Conservation (phyloP, 2,329 filamentous ascomycete genomes). For the Stagonosporopsis rhizophila region DNA sequence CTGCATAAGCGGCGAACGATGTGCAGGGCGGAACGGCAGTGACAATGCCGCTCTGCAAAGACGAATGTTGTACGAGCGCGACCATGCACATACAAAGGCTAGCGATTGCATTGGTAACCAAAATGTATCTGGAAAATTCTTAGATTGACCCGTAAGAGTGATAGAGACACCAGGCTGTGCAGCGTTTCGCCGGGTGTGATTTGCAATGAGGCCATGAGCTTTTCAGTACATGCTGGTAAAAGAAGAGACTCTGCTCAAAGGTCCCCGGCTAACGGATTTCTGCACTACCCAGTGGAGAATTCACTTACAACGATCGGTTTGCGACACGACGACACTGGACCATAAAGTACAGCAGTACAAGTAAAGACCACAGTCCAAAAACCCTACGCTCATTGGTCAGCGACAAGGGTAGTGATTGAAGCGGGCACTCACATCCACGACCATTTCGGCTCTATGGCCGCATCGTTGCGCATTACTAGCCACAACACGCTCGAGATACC, state of each 20-base stretch:
- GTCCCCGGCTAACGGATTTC: too few species aligned
- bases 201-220: too few species aligned
- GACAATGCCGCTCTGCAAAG: slow-evolving; percentile 22
- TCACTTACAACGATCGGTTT: neutral
- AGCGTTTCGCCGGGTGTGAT: too few species aligned
- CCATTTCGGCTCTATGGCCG: slow-evolving; percentile 19
- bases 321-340: neutral
- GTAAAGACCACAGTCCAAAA: neutral
- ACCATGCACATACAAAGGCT: slow-evolving; percentile 26
- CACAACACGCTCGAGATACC: slow-evolving; percentile 30
- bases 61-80: slow-evolving; percentile 26
- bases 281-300: too few species aligned
- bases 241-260: too few species aligned
- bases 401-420: too few species aligned
- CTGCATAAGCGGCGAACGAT: slow-evolving; percentile 29
- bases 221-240: too few species aligned
- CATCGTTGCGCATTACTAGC: slow-evolving; percentile 32
- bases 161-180: too few species aligned
- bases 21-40: slow-evolving; percentile 30
- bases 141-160: neutral
- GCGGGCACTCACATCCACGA: slow-evolving; percentile 32
- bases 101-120: slow-evolving; percentile 15
- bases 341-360: neutral
- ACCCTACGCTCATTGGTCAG: neutral
- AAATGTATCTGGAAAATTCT: slow-evolving; percentile 3